phyloP scores from a whole-genome alignment of 177 flowering plant species.

The Vitis hybrid region DNA sequence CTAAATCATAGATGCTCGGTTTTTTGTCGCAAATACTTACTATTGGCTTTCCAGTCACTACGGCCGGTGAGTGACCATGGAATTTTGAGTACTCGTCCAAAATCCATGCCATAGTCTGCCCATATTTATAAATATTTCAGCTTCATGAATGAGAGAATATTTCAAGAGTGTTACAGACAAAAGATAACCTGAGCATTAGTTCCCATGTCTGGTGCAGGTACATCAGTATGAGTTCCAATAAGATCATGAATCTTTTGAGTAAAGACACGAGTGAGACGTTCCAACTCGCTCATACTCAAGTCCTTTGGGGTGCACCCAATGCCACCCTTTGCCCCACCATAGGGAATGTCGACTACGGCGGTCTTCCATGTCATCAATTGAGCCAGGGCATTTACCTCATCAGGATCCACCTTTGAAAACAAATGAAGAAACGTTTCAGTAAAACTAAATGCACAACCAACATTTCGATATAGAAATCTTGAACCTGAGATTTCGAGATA shows the following conservation, averaged over 20 bases:
- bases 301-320: slow-evolving; percentile 79
- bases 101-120: slow-evolving; percentile 91
- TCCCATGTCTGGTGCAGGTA: slow-evolving; percentile 94
- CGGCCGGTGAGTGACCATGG: no score
- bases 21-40: no score
- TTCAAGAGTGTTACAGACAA: not conserved
- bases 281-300: slow-evolving; percentile 64
- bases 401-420: slow-evolving; percentile 71
- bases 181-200: slow-evolving; percentile 69
- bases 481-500: no score
- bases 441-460: not conserved
- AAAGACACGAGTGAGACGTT: slow-evolving; percentile 81
- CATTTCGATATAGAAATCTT: no score
- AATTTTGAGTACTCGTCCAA: no score
- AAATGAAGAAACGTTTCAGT: slow-evolving; percentile 4
- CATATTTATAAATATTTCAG: slow-evolving; percentile 7
- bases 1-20: no score
- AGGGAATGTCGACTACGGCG: slow-evolving; percentile 78
- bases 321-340: slow-evolving; percentile 90
- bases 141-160: not conserved
- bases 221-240: slow-evolving; percentile 75
- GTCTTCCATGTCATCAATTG: slow-evolving; percentile 96
- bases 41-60: no score
- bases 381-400: slow-evolving; percentile 86
- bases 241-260: slow-evolving; percentile 90